Percentiles rank a stretch among this genome's conserved stretches.
phyloP scores from a whole-genome alignment of 257 asterid genomes.

The Dorcoceras hygrometricum region DNA sequence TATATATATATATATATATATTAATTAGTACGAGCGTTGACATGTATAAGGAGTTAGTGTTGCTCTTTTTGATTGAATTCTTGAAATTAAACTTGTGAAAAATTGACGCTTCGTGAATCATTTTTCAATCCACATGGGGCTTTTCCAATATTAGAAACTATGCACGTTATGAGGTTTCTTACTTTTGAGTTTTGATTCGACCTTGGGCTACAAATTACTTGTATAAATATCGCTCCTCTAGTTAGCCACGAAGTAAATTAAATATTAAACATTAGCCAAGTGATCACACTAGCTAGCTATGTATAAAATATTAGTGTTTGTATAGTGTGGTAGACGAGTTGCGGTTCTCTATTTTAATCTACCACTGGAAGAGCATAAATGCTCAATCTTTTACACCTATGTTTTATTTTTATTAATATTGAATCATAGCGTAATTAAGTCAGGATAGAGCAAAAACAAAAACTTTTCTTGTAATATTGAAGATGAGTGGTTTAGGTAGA shows the following conservation, averaged over 20 bases:
- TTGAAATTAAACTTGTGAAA: slow-evolving; percentile 21
- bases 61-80: slow-evolving; percentile 24
- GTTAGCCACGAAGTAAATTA: no score
- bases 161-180: not conserved
- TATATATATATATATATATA: no score
- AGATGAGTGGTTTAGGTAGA: not conserved
- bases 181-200: not conserved
- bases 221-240: slow-evolving; percentile 24
- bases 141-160: not conserved
- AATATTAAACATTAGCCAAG: no score
- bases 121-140: not conserved
- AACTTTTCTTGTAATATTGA: slow-evolving; percentile 11
- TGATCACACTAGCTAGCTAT: no score
- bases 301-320: no score
- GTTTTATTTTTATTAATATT: slow-evolving; percentile 18
- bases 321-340: not conserved
- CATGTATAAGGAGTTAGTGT: slow-evolving; percentile 19
- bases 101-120: slow-evolving; percentile 12
- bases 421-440: slow-evolving; percentile 20
- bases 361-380: slow-evolving; percentile 30
- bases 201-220: not conserved
- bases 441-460: slow-evolving; percentile 14
- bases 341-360: no score
- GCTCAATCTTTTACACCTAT: slow-evolving; percentile 29
- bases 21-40: slow-evolving; percentile 24